Base-by-base conservation (phyloP, 495 filamentous ascomycete species). In the Tuber calosporum region DNA sequence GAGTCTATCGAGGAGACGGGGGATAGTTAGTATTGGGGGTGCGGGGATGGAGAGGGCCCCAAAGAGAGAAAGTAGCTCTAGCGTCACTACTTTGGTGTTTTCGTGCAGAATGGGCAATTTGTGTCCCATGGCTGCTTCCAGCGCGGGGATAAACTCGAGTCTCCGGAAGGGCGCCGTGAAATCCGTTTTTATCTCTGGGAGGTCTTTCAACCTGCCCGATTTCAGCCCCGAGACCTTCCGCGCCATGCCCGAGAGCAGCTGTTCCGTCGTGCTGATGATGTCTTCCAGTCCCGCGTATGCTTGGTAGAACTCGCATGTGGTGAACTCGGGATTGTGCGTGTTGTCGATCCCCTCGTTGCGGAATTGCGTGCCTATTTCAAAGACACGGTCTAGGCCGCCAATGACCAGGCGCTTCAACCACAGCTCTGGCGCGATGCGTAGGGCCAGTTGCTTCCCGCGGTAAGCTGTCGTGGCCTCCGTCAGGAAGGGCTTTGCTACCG, bases 291-390 rank as follows among this genome's bases (percentile, higher is more conserved):
- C 90, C 70, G 91, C 89, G 78, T 93, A 97, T 19, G 92, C 89
- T 69, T 90, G 87, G 83, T 99, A 99, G 86, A 97, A 97, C 84
- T 99, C 95, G 85, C 94, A 97, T 43, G 90, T 97, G 37, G 91
- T 93, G 84, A 97, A 99, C 82, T 99, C 95, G 8, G 95, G 93
- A 80, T 98, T 98, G 83, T 97, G 95, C 0, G 92, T 96, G 37
- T 89, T 87, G 83, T 99, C 95, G 53, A 97, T 81, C 86, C 93
- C 93, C 85, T 99, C 95, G 83, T 99, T 98, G 66, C 95, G 89
- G 83, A 99, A 99, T 40, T 91, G 91, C 42, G 91, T 89, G 34
- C 96, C 95, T 77, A 99, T 92, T 84, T 99, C 95, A 81, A 95
- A 99, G 40, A 99, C 87, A 71, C 86, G 86, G 75, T 93, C 90